Evolutionary conservation across 73 alveolate species (phyloP).

Genomic region (Durusdinium trenchii): DNA sequence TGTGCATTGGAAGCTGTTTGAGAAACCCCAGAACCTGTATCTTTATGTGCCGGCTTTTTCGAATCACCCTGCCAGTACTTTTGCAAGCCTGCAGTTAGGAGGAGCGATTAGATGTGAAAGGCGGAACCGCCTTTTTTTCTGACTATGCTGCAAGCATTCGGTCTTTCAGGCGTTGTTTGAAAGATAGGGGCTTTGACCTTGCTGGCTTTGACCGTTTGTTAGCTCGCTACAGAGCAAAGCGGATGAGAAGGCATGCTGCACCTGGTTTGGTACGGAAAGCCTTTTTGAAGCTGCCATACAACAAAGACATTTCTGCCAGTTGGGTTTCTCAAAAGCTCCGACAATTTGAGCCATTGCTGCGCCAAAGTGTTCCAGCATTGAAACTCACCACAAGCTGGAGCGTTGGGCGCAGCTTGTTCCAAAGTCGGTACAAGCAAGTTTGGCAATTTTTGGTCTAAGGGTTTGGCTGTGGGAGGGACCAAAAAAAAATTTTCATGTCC

Average conservation of each 20-base stretch:
- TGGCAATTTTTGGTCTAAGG: too few relatives aligned
- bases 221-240: not conserved
- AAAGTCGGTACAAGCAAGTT: too few relatives aligned
- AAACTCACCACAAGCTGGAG: too few relatives aligned
- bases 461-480: too few relatives aligned
- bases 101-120: conserved; percentile 6
- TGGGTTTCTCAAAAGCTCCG: not conserved
- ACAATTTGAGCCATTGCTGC: not conserved
- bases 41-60: conserved; percentile 22
- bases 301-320: not conserved
- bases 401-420: too few relatives aligned
- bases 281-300: conserved; percentile 7
- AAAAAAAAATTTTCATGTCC: too few relatives aligned
- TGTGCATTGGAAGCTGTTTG: not conserved
- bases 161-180: not conserved
- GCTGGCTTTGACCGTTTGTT: not conserved
- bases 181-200: conserved; percentile 17
- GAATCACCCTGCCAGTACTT: conserved; percentile 10
- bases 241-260: not conserved
- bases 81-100: not conserved
- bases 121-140: not conserved
- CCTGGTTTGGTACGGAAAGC: not conserved
- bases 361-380: not conserved
- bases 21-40: conserved; percentile 11
- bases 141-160: not conserved